phyloP scores from a whole-genome alignment of 2,329 filamentous ascomycete species.

The Phoma sp. region DNA sequence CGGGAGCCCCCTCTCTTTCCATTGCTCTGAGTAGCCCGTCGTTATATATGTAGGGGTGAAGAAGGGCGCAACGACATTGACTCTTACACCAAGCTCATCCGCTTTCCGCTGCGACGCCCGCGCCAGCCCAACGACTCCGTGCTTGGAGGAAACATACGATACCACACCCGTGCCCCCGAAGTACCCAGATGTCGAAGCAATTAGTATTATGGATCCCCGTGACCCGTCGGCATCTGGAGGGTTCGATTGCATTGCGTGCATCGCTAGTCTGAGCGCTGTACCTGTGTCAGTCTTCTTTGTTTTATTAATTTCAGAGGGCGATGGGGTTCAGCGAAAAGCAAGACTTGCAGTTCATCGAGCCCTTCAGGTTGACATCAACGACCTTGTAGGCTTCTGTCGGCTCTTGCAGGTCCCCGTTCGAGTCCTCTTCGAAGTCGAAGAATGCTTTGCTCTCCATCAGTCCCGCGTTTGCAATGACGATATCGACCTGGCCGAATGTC shows the following conservation, averaged over 20 bases:
- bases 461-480: constrained; percentile 53
- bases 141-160: constrained; percentile 54
- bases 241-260: constrained; percentile 45
- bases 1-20: constrained; percentile 49
- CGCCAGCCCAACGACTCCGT: constrained; percentile 50
- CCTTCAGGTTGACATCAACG: constrained; percentile 53
- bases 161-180: constrained; percentile 53
- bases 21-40: constrained; percentile 46
- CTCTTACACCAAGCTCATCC: constrained; percentile 44
- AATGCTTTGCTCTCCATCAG: constrained; percentile 47
- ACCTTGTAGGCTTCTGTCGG: constrained; percentile 30
- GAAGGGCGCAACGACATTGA: constrained; percentile 58
- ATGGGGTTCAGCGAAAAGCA: neutral
- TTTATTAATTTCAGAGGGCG: no score
- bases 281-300: neutral
- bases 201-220: constrained; percentile 49
- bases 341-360: constrained; percentile 52
- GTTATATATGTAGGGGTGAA: constrained; percentile 56
- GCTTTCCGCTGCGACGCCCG: constrained; percentile 48
- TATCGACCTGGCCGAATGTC: constrained; percentile 47
- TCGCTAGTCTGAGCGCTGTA: constrained; percentile 33
- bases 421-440: constrained; percentile 42
- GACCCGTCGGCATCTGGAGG: constrained; percentile 29
- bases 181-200: constrained; percentile 53
- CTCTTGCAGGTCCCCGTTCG: constrained; percentile 37